Base-by-base conservation (phyloP, 345 rosid genomes). In the Euphorbia pulcherrima region DNA sequence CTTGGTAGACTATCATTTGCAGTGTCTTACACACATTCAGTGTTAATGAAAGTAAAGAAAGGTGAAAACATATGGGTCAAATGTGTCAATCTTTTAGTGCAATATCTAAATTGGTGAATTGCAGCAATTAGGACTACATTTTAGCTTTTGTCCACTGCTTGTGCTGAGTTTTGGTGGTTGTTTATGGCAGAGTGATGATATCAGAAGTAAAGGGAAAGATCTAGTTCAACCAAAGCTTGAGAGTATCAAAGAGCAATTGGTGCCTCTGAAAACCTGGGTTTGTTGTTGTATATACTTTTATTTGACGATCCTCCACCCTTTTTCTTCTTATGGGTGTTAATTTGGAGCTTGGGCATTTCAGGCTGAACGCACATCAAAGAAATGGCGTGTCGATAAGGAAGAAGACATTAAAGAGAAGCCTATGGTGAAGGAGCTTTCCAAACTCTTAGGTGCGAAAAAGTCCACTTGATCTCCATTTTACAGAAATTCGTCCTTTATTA, bases 261-360 rank as follows among this genome's bases (percentile, higher is more conserved):
- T 69, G 47, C 98, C 98, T 13, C 28, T 90, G 26, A 83, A 72
- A 79, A 78, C 70, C 74, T 88, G 96, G 98, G 98, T 93, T 85
- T 39, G 84, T 20, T 30, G 46, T 40, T 54, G n/a, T 29, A 37
- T 64, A 26, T n/a, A 17, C 51, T 40, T 39, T 33, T 33, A 3
- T 33, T 33, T 33, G 7, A 33, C 7, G 37, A 33, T 2, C 7
- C 37, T 7, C 37, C 12, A 5, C 24, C 61, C 13, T 48, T 50
- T n/a, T 48, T 60, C 69, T 64, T 57, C 11, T 56, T 7, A 41
- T 48, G 29, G 8, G 23, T 2, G 14, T 60, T 58, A 69, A 64
- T 54, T 27, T 27, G 26, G 60, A 63, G 18, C 18, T 61, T 58
- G 41, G 58, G 8, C 68, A 54, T 21, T 62, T 60, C 90, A 90